Conservation (phyloP, 176 grass and related monocot species). For the Musa acuminata region DNA sequence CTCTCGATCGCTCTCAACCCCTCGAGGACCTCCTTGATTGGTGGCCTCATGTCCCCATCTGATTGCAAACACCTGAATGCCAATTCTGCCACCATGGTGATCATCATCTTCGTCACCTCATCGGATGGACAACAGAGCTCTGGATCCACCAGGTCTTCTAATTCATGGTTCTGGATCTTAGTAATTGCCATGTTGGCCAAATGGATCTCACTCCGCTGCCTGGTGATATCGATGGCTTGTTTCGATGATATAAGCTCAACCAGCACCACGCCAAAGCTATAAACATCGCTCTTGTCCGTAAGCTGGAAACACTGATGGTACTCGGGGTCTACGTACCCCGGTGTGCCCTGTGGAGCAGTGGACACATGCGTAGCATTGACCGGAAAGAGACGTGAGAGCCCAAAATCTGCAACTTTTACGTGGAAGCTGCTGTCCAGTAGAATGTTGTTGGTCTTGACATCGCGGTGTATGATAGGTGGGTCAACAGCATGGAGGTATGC, state of each 20-base stretch:
- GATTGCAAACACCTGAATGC: slow-evolving; percentile 9
- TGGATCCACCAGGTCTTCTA: background rate
- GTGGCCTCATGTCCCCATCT: slow-evolving; percentile 4
- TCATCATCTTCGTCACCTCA: background rate
- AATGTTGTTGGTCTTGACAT: slow-evolving; percentile 14
- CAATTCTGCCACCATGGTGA: slow-evolving; percentile 9
- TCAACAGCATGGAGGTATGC: slow-evolving; percentile 8
- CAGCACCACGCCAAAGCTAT: slow-evolving; percentile 11
- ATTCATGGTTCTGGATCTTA: slow-evolving; percentile 11
- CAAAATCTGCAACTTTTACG: slow-evolving; percentile 15
- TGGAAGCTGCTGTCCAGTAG: slow-evolving; percentile 9
- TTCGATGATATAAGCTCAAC: slow-evolving; percentile 13
- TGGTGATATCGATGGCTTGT: background rate
- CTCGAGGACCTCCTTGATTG: slow-evolving; percentile 4
- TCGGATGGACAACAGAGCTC: background rate
- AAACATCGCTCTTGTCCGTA: slow-evolving; percentile 13
- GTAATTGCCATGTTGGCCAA: slow-evolving; percentile 8
- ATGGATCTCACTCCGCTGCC: slow-evolving; percentile 9
- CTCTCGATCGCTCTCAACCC: slow-evolving; percentile 1
- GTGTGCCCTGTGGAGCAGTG: slow-evolving; percentile 13
- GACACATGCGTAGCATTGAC: slow-evolving; percentile 11
- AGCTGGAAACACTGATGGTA: slow-evolving; percentile 16
- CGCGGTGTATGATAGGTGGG: slow-evolving; percentile 11
- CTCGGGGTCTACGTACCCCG: slow-evolving; percentile 8
- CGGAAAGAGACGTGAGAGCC: slow-evolving; percentile 10